Percentiles rank a stretch among this genome's conserved stretches.
Conservation (phyloP, 176 grass and related monocot genomes). For the Microstegium vimineum region DNA sequence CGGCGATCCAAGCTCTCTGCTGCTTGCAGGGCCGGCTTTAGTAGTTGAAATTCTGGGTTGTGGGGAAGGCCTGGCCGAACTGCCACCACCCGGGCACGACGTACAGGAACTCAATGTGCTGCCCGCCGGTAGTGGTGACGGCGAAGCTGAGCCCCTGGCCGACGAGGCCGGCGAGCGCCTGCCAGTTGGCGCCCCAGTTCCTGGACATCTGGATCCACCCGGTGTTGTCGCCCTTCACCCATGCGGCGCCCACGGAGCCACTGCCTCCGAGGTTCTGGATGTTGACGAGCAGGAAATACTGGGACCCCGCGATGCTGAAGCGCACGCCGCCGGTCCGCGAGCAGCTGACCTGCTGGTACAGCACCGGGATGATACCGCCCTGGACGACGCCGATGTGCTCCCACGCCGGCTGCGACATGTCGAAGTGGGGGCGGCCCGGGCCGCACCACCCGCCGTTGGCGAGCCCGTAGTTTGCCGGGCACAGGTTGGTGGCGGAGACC, state of each 20-base stretch:
- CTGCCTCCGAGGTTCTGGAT: conserved; percentile 49
- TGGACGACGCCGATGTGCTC: conserved; percentile 26
- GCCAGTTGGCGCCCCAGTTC: conserved; percentile 72
- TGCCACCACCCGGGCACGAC: conserved; percentile 32
- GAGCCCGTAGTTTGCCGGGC: conserved; percentile 48
- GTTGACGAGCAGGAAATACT: conserved; percentile 49
- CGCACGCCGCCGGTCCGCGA: conserved; percentile 37
- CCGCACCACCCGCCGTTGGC: conserved; percentile 66
- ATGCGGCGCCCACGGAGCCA: conserved; percentile 26
- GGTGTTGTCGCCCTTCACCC: conserved; percentile 16
- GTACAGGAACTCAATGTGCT: conserved; percentile 30
- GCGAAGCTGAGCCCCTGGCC: conserved; percentile 56
- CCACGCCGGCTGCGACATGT: conserved; percentile 68
- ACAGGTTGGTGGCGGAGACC: conserved; percentile 48
- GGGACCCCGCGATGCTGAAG: conserved; percentile 30
- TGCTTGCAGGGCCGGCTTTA: background rate
- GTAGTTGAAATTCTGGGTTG: conserved; percentile 42
- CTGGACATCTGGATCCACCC: conserved; percentile 34
- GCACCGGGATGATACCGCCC: conserved; percentile 46
- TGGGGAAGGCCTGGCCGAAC: conserved; percentile 49
- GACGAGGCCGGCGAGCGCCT: background rate
- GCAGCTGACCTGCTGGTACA: conserved; percentile 45
- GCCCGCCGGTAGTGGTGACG: conserved; percentile 36
- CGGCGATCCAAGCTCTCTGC: background rate
- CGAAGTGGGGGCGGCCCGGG: conserved; percentile 39